These are phyloP conservation scores for Scytalidium lignicola DNA, from an alignment of 2,329 filamentous ascomycete species.

Conservation along the genomic window DNA sequence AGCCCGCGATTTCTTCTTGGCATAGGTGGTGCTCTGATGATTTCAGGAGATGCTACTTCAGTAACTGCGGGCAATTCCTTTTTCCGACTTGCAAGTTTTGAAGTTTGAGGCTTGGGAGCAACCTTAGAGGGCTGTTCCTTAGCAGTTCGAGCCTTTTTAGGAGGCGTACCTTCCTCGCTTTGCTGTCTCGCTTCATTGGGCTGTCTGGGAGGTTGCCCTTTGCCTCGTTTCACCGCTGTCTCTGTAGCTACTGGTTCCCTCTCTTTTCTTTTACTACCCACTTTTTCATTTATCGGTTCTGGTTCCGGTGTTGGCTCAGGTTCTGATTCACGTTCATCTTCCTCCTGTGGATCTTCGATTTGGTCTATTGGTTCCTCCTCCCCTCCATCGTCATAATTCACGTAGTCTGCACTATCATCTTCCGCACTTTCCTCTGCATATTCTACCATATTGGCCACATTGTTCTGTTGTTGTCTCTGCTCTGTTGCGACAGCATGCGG, in stretches of 20 bases:
- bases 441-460: background rate
- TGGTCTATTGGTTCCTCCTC: constrained; percentile 18
- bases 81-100: constrained; percentile 13
- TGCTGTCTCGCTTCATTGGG: background rate
- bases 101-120: background rate
- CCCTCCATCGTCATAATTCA: constrained; percentile 8
- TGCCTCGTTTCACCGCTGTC: constrained; percentile 8
- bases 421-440: background rate
- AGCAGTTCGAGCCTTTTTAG: constrained; percentile 7
- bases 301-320: constrained; percentile 7
- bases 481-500: background rate
- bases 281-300: constrained; percentile 1
- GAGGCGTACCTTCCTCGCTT: constrained; percentile 8
- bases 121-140: background rate
- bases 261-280: constrained; percentile 18
- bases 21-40: constrained; percentile 27
- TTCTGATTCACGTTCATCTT: constrained; percentile 18
- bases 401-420: background rate
- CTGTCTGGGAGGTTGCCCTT: background rate
- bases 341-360: constrained; percentile 27
- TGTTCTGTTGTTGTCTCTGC: background rate
- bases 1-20: constrained; percentile 42
- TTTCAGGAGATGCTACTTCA: constrained; percentile 20
- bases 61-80: constrained; percentile 15
- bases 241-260: constrained; percentile 17